Base-by-base conservation (phyloP, 352 stramenopile species). In the Globisporangium paddicum region DNA sequence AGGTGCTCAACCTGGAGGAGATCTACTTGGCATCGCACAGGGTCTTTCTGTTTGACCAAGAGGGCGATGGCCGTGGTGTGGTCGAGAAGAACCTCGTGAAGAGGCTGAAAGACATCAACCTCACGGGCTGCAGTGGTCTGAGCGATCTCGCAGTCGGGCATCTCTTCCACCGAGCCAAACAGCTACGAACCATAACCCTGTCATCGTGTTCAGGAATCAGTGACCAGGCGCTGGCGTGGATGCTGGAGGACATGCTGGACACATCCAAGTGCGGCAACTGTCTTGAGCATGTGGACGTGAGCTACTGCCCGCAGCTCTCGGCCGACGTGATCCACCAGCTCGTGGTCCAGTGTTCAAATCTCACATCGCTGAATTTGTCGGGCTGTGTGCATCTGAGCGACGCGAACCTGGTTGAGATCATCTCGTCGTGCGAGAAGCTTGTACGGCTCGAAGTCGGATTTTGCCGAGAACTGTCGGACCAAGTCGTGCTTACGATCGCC, bases 381-480 rank as follows among this genome's bases (percentile, higher is more conserved):
- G 90, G 90, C 0, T 96, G 86, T 25, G 72, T 86, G 8, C 64
- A 87, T 30, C 62, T 97, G 11, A 87, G 51, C 3, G 88, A 97
- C 38, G 48, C 62, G 0, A 71, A 87, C 30, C 58, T 97, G 8
- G 61, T 82, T n/a, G 68, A 87, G 10, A 86, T 97, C 55, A 67
- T 94, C 32, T 48, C 69, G 6, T 66, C 78, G 0, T 97, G 87
- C 45, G 48, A 67, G 1, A 83, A 80, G 26, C 70, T 98, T 5
- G 67, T 93, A 23, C 72, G 55, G 3, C 58, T 98, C 5, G 71
- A 86, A 32, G 21, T 97, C 1, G 80, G 63, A 0, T 92, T 94
- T 40, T 98, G 90, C 55, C 83, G 86, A 4, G 79, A 94, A 25
- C 52, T 98, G 8, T 90, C 87, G 2, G 88, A 97, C 58, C 68